phyloP scores from a whole-genome alignment of 2,329 filamentous ascomycete species.

The Rhynchosporium graminicola region DNA sequence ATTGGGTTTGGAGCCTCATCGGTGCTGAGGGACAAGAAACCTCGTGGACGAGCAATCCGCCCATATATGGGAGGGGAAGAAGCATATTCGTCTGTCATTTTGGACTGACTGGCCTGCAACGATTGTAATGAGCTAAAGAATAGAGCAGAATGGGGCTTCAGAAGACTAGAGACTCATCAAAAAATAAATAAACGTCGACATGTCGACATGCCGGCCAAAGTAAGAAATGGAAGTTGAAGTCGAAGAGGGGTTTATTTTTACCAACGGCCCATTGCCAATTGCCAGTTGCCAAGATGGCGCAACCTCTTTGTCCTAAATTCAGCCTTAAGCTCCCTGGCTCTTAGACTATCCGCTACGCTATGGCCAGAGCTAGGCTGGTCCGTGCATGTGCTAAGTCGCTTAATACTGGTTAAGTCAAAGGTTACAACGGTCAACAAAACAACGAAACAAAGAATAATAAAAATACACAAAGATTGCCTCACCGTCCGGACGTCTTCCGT shows the following conservation, averaged over 20 bases:
- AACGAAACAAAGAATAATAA: no score
- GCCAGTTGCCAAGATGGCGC: background rate
- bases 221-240: background rate
- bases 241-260: background rate
- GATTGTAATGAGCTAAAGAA: background rate
- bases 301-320: background rate
- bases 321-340: no score
- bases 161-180: background rate
- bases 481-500: no score
- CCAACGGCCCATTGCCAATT: no score
- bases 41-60: slow-evolving; percentile 31
- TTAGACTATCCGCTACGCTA: no score
- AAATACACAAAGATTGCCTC: no score
- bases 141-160: background rate
- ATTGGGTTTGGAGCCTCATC: slow-evolving; percentile 37
- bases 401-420: no score
- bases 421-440: no score
- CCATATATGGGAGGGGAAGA: slow-evolving; percentile 30
- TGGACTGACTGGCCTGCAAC: slow-evolving; percentile 1
- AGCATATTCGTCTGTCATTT: slow-evolving; percentile 19
- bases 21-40: slow-evolving; percentile 34
- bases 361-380: no score
- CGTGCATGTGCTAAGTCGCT: no score
- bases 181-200: background rate
- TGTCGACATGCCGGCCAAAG: background rate